These are phyloP conservation scores for Adenanthera pavonina DNA, from an alignment of 306 rosid genomes.

Conservation along the genomic window DNA sequence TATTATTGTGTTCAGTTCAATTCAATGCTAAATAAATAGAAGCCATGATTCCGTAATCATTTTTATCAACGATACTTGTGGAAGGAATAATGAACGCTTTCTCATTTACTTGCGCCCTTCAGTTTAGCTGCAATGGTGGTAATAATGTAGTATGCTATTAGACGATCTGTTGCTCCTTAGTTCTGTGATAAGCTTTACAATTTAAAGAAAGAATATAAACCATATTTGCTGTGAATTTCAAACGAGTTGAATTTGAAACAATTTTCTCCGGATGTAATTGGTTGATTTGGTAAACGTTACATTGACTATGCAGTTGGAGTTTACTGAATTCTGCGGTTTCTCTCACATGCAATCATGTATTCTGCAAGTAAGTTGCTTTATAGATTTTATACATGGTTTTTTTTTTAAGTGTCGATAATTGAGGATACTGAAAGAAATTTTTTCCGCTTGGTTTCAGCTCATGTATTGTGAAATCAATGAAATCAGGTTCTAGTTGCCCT, in stretches of 20 bases:
- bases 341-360: conserved; percentile 84
- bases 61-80: background rate
- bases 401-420: background rate
- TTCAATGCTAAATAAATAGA: no score
- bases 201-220: background rate
- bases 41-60: background rate
- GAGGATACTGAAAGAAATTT: background rate
- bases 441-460: conserved; percentile 52
- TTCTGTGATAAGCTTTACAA: background rate
- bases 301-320: conserved; percentile 59
- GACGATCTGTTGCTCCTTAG: background rate
- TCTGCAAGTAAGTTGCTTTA: conserved; percentile 71
- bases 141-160: background rate
- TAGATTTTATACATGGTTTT: background rate
- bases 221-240: background rate
- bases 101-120: background rate
- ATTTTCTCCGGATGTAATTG: background rate
- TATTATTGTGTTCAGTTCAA: background rate
- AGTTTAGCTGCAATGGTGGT: background rate
- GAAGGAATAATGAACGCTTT: background rate
- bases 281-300: conserved; percentile 9
- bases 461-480: conserved; percentile 79
- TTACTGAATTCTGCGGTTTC: conserved; percentile 66
- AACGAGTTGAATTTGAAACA: background rate
- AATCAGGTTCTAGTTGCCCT: conserved; percentile 73